Percentiles rank a stretch among this genome's conserved stretches.
These are phyloP conservation scores for Chlorella sorokiniana DNA, from an alignment of 139 green algal genomes.

Conservation along the genomic window DNA sequence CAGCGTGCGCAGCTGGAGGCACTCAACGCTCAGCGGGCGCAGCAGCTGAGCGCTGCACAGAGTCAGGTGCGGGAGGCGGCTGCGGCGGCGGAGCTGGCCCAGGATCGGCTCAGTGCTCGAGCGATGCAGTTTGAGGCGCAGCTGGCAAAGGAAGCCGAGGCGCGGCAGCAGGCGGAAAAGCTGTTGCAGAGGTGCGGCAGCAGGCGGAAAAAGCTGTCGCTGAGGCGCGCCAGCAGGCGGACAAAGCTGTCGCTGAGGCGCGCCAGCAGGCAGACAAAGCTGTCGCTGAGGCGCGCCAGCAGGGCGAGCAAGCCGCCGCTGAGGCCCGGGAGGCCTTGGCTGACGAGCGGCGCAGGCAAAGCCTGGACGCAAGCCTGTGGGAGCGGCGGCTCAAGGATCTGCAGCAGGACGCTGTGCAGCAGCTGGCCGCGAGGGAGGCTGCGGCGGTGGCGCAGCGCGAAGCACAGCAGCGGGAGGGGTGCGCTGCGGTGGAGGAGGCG, in stretches of 20 bases:
- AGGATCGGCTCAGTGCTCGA: not conserved
- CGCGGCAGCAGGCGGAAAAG: not conserved
- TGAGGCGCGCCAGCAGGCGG: not conserved
- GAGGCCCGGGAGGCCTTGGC: slow-evolving; percentile 4
- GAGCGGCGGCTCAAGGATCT: slow-evolving; percentile 19
- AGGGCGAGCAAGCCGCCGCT: not conserved
- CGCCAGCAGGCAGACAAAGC: slow-evolving; percentile 11
- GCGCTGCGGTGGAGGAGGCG: not conserved
- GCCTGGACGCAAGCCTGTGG: not conserved
- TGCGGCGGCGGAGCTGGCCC: not conserved
- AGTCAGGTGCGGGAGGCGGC: not conserved
- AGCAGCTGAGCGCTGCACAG: slow-evolving; percentile 10
- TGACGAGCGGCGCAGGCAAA: not conserved
- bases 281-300: slow-evolving; percentile 6
- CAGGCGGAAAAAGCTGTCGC: not conserved
- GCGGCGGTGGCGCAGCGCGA: not conserved
- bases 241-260: not conserved
- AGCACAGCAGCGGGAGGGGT: not conserved
- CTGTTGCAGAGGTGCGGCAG: not conserved
- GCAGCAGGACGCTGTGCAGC: not conserved
- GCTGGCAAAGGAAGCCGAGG: not conserved
- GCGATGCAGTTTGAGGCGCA: not conserved
- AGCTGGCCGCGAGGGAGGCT: not conserved
- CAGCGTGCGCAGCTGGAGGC: not conserved
- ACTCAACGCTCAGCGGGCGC: not conserved